Evolutionary conservation across 176 grass and related monocot genomes (phyloP).

Genomic region (Bolboschoenus planiculmis): DNA sequence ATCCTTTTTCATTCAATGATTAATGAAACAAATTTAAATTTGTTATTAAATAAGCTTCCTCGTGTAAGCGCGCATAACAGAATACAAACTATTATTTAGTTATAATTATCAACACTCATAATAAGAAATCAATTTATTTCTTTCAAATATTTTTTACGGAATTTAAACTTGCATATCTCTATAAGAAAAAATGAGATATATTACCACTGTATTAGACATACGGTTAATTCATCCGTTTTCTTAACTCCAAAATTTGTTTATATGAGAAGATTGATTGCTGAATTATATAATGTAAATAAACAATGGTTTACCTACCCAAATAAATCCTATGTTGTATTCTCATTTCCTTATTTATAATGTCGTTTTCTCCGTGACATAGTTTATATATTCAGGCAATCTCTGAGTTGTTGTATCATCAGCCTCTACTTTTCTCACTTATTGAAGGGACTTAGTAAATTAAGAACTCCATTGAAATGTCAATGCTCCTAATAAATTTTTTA

Average conservation of each 20-base stretch:
- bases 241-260: not conserved
- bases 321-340: not conserved
- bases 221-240: not conserved
- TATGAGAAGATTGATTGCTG: not conserved
- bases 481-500: not conserved
- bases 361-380: not conserved
- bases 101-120: too few relatives aligned
- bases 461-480: not conserved
- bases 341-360: not conserved
- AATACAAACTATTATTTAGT: too few relatives aligned
- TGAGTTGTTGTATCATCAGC: not conserved
- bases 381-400: not conserved
- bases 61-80: too few relatives aligned
- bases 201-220: too few relatives aligned
- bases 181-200: too few relatives aligned
- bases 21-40: too few relatives aligned
- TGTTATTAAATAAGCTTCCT: too few relatives aligned
- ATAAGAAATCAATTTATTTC: too few relatives aligned
- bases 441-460: not conserved
- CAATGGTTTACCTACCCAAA: not conserved
- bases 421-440: not conserved
- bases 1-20: too few relatives aligned
- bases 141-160: too few relatives aligned
- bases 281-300: not conserved
- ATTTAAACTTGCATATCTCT: too few relatives aligned